These are phyloP conservation scores for Kazachstania bromeliacearum DNA, from an alignment of 805 yeast species.

Conservation along the genomic window DNA sequence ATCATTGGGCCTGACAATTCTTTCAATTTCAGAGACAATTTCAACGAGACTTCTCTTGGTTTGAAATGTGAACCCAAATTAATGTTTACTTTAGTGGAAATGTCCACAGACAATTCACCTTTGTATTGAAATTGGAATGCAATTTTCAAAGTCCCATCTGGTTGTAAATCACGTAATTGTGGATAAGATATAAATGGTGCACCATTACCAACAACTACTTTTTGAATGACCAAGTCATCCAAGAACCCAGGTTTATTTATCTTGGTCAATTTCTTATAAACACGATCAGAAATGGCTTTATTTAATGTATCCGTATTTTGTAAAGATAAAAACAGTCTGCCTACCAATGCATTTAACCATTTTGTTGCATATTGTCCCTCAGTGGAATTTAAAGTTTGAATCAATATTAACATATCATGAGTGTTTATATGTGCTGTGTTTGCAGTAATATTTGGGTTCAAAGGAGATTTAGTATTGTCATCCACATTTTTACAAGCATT, in stretches of 20 bases:
- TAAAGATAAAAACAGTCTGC: slow-evolving; percentile 68
- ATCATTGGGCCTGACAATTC: slow-evolving; percentile 66
- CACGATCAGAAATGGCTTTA: slow-evolving; percentile 44
- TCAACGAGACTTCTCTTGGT: slow-evolving; percentile 65
- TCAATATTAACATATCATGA: slow-evolving; percentile 59
- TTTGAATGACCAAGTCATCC: slow-evolving; percentile 68
- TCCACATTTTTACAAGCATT: slow-evolving; percentile 50
- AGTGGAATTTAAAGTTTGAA: slow-evolving; percentile 68
- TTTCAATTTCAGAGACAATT: slow-evolving; percentile 58
- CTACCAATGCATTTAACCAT: slow-evolving; percentile 86
- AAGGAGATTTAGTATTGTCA: slow-evolving; percentile 12
- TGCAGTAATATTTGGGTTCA: slow-evolving; percentile 54
- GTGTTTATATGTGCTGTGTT: slow-evolving; percentile 65
- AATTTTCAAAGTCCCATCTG: slow-evolving; percentile 68
- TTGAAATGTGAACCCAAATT: slow-evolving; percentile 69
- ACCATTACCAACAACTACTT: slow-evolving; percentile 65
- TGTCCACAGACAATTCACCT: slow-evolving; percentile 67
- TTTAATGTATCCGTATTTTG: slow-evolving; percentile 65
- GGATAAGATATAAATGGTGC: slow-evolving; percentile 79
- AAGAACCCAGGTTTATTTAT: slow-evolving; percentile 81
- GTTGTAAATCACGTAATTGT: slow-evolving; percentile 53
- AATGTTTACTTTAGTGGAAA: slow-evolving; percentile 71
- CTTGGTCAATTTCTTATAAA: slow-evolving; percentile 65
- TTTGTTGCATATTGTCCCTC: slow-evolving; percentile 76
- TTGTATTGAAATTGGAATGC: slow-evolving; percentile 55